Percentiles rank a stretch among this genome's conserved stretches.
Evolutionary conservation across 305 asterid species (phyloP).

Genomic region (Galium porrigens): DNA sequence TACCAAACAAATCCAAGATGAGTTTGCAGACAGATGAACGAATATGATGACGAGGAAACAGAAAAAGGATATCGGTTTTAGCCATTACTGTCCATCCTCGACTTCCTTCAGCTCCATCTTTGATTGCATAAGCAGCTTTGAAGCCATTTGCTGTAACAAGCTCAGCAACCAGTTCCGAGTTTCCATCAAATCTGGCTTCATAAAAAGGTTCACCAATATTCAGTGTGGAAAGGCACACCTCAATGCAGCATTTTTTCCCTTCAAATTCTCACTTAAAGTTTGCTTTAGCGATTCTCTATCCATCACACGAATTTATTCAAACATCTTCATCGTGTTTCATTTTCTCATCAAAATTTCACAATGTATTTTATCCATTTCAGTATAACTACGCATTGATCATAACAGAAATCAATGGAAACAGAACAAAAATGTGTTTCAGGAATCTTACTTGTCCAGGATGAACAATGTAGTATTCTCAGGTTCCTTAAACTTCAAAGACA

Average conservation of each 20-base stretch:
- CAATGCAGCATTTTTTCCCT: too few species aligned
- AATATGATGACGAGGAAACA: neutral
- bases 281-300: too few species aligned
- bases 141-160: slow-evolving; percentile 78
- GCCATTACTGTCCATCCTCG: slow-evolving; percentile 79
- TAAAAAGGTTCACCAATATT: slow-evolving; percentile 24
- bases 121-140: slow-evolving; percentile 84
- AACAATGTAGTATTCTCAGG: slow-evolving; percentile 79
- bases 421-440: slow-evolving; percentile 7
- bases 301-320: neutral
- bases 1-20: slow-evolving; percentile 10
- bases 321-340: neutral
- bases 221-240: neutral
- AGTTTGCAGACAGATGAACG: slow-evolving; percentile 9
- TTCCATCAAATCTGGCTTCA: slow-evolving; percentile 97
- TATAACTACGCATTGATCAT: neutral
- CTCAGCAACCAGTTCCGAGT: slow-evolving; percentile 91
- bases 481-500: slow-evolving; percentile 61
- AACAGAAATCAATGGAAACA: neutral
- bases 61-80: slow-evolving; percentile 5
- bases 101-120: slow-evolving; percentile 88
- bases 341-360: too few species aligned
- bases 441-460: slow-evolving; percentile 79
- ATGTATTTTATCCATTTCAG: too few species aligned
- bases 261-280: too few species aligned